Base-by-base conservation (phyloP, 352 stramenopile species). In the Phytophthora idaei region DNA sequence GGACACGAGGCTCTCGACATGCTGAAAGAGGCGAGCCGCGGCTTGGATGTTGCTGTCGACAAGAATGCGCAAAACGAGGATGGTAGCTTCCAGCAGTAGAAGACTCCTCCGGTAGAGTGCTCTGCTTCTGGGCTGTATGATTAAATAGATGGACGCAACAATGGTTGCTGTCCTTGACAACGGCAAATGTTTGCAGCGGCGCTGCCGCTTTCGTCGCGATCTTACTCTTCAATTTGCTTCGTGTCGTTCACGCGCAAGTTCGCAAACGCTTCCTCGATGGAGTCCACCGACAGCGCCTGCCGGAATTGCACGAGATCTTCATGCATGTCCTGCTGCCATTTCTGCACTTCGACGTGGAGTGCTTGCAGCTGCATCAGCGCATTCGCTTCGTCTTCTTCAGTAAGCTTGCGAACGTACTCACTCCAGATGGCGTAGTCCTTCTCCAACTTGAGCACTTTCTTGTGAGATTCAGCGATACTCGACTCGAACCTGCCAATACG, bases 61-160 rank as follows among this genome's bases (percentile, higher is more conserved):
- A 95, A 93, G 75, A 89, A 84, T 57, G 85, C 77, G 7, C 78
- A 89, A 74, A 78, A 90, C 61, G 81, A 92, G 44, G 74, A 92
- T 63, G 82, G 77, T 17, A 75, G 73, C 63, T 79, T 90, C 36
- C 69, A 61, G 39, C 57, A 71, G 62, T 73, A 68, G 41, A 57
- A 45, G 21, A 49, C 34, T 50, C 50, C 55, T 53, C 48, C 53
- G 21, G 21, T 21, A 21, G 31, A 55, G 29, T 42, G 47, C 44
- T 57, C 17, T 62, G 36, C 50, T 65, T 57, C 12, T 37, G 51
- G 27, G 45, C 31, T 76, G 60, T 71, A 71, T 45, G 52, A 69
- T 71, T 75, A 73, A 71, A 75, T 74, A 77, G 42, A 73, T 67
- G 44, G 55, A 63, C 55, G 27, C 57, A 37, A 62, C 15, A 28